Evolutionary conservation across 1,139 yeast genomes (phyloP).

Genomic region (Protomyces macrosporus): DNA sequence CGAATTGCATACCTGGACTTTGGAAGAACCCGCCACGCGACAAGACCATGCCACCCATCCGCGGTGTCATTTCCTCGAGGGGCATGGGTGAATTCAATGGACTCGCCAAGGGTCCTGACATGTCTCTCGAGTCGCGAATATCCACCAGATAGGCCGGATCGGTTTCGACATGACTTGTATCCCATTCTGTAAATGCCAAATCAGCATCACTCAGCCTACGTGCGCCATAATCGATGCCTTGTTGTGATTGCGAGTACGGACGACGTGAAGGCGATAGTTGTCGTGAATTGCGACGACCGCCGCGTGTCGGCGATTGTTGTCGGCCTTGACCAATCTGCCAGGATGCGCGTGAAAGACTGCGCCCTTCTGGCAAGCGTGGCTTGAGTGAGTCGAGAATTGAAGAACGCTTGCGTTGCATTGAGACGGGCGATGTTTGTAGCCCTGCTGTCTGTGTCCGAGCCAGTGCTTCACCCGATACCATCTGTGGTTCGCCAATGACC

Average conservation of each 20-base stretch:
- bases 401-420: slow-evolving; percentile 5
- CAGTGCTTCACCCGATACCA: not conserved
- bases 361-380: slow-evolving; percentile 5
- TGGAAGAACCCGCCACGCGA: not conserved
- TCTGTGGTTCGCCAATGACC: not conserved
- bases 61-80: not conserved
- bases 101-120: slow-evolving; percentile 14
- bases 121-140: slow-evolving; percentile 16
- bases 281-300: not conserved
- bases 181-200: slow-evolving; percentile 21
- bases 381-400: slow-evolving; percentile 9
- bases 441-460: not conserved
- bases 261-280: not conserved
- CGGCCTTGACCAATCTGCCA: not conserved
- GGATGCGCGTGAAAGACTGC: slow-evolving; percentile 8
- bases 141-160: slow-evolving; percentile 18
- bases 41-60: not conserved
- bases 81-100: not conserved
- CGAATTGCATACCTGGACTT: not conserved
- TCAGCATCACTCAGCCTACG: not conserved
- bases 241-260: not conserved
- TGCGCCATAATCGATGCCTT: not conserved
- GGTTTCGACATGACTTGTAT: slow-evolving; percentile 12
- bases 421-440: not conserved
- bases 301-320: not conserved